These are phyloP conservation scores for Microthlaspi erraticum DNA, from an alignment of 345 rosid genomes.

Conservation along the genomic window DNA sequence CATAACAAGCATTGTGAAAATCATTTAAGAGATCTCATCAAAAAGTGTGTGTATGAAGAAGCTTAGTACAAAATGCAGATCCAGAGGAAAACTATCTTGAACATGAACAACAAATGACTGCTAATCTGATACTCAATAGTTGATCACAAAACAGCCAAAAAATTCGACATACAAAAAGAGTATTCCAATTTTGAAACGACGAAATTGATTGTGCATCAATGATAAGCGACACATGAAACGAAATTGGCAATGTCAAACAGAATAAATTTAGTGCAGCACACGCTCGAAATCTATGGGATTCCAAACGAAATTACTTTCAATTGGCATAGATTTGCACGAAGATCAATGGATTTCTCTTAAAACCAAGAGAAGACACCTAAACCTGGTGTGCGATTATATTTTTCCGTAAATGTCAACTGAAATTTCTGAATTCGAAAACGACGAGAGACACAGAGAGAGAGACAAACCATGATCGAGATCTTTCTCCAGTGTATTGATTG, in stretches of 20 bases:
- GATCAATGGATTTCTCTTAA: no score
- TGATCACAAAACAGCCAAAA: constrained; percentile 22
- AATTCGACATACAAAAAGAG: not conserved
- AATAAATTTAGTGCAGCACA: not conserved
- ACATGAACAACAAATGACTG: not conserved
- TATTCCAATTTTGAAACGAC: not conserved
- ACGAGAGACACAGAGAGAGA: not conserved
- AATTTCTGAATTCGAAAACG: constrained; percentile 6
- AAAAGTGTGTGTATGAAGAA: not conserved
- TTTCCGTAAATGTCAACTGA: not conserved
- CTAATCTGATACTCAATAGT: constrained; percentile 1
- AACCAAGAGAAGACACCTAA: not conserved
- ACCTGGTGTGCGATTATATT: constrained; percentile 1
- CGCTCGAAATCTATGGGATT: not conserved
- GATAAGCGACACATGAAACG: not conserved
- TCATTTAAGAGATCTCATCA: not conserved
- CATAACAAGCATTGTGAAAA: not conserved
- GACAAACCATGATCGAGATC: constrained; percentile 59
- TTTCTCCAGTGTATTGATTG: constrained; percentile 59
- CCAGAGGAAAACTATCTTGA: not conserved
- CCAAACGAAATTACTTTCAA: not conserved
- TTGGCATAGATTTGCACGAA: not conserved
- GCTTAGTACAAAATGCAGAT: constrained; percentile 10
- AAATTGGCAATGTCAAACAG: not conserved
- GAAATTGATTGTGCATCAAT: not conserved